Conservation (phyloP, 1,284 basidiomycete species). For the Marasmius oreades region DNA sequence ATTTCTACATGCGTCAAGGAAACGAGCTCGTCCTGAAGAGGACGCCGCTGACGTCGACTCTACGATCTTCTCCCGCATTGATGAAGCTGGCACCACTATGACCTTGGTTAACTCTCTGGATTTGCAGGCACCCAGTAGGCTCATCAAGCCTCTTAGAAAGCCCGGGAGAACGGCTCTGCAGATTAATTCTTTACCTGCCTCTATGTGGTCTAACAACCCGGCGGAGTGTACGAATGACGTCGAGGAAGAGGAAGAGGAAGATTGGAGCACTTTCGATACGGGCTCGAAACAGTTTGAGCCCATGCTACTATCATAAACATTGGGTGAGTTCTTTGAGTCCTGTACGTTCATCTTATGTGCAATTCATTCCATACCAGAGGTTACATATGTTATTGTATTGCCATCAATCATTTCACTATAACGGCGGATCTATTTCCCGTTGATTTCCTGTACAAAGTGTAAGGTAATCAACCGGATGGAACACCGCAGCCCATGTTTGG, state of each 20-base stretch:
- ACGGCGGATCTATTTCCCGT: neutral
- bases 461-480: too few species aligned
- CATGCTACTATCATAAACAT: constrained; percentile 4
- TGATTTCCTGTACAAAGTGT: neutral
- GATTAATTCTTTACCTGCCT: constrained; percentile 34
- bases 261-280: constrained; percentile 28
- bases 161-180: constrained; percentile 27
- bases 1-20: constrained; percentile 22
- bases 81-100: neutral
- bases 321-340: neutral
- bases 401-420: neutral
- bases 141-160: constrained; percentile 37
- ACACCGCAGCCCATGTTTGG: neutral
- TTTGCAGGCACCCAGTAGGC: constrained; percentile 18
- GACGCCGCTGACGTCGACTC: constrained; percentile 10
- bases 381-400: neutral
- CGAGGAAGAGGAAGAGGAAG: constrained; percentile 27
- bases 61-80: constrained; percentile 2
- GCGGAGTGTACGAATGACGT: neutral
- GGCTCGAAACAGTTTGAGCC: constrained; percentile 5
- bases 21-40: constrained; percentile 28
- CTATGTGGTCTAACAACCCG: constrained; percentile 14
- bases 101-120: neutral
- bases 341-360: too few species aligned
- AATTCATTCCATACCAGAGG: neutral